Evolutionary conservation across 1,284 basidiomycete genomes (phyloP).

Genomic region (Malassezia yamatoensis): DNA sequence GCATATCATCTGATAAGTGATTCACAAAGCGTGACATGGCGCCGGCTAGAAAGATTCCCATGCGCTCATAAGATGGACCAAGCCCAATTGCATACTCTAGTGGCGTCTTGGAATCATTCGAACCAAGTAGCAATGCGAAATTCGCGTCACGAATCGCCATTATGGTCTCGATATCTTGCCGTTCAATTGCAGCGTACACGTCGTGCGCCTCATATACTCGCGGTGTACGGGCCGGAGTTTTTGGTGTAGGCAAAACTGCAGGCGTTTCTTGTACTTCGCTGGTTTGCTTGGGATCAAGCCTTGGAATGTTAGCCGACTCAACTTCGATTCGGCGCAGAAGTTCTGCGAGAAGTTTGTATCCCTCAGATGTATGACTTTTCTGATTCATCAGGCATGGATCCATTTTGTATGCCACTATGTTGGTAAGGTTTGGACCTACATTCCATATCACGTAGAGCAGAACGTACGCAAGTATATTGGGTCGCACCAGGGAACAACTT

Average conservation of each 20-base stretch:
- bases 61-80: conserved; percentile 31
- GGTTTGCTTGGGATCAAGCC: not conserved
- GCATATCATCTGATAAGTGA: conserved; percentile 25
- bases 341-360: conserved; percentile 14
- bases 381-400: conserved; percentile 26
- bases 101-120: conserved; percentile 21
- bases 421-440: not conserved
- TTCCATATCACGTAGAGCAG: conserved; percentile 33
- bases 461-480: conserved; percentile 13
- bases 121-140: conserved; percentile 38
- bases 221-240: not conserved
- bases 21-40: conserved; percentile 43
- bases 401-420: conserved; percentile 24
- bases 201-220: conserved; percentile 36
- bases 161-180: conserved; percentile 38
- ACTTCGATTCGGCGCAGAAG: conserved; percentile 14
- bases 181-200: conserved; percentile 41
- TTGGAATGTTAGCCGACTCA: not conserved
- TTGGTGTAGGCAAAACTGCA: too few species aligned
- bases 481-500: not conserved
- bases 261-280: not conserved
- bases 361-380: conserved; percentile 21
- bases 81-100: conserved; percentile 36
- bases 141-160: conserved; percentile 36
- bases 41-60: conserved; percentile 34